Base-by-base conservation (phyloP, 805 yeast species). In the Lipomyces sp. region DNA sequence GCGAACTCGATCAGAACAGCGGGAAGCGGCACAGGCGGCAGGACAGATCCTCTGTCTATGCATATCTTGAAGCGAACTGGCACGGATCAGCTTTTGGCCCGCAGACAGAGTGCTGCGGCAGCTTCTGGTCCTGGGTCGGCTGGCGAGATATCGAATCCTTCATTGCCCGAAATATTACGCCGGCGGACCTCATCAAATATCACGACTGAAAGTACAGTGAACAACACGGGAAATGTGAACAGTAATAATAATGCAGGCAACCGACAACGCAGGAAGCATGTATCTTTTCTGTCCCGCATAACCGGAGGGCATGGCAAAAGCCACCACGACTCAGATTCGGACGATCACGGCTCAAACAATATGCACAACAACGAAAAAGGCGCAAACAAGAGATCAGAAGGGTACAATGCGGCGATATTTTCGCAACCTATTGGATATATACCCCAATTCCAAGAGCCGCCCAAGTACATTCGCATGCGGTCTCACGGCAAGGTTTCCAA, bases 401-500 rank as follows among this genome's bases (percentile, higher is more conserved):
- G 77, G 24, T 72, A 74, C 74, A 67, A 74, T 39, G 74, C 77
- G 32, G 71, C 72, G 30, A 75, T 76, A 10, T 66, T 74, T 57
- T 37, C 64, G 5, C 60, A 64, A 4, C 60, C 60, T 18, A 55
- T 55, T 24, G 76, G 76, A 10, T 73, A 65, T 61, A 71, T 72
- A 2, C 76, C 76, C 4, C 66, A 70, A 57, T 57, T 62, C 57
- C 74, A 76, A 0, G 72, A 62, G 15, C 74, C 74, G 24, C 77
- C 77, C 33, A 75, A 74, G 62, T 78, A 78, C 66, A 72, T 76
- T 59, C 73, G 75, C 8, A 76, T 77, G 11, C 70, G 76, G 18
- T 72, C 79, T 8, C 78, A 76, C 60, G 72, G 73, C 24, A 74
- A 77, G 59, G 60, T 67, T 61, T 58, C 71, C 34, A 71, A 74